A percentile compares a stretch with the other conserved stretches of the same genome.
These are phyloP conservation scores for Fusarium newnesense DNA, from an alignment of 2,329 filamentous ascomycete species.

Conservation along the genomic window DNA sequence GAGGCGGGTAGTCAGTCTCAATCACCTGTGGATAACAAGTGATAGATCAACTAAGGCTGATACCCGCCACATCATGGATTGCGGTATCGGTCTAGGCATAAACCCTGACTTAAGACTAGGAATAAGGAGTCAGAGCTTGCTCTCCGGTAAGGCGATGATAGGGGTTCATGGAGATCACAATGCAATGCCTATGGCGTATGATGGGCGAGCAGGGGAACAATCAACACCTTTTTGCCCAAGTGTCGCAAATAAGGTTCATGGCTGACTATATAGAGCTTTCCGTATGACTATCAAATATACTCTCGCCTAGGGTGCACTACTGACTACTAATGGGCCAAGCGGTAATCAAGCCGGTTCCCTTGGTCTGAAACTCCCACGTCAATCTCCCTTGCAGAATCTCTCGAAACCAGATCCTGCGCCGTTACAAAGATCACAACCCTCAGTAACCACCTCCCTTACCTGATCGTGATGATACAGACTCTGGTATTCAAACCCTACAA, in stretches of 20 bases:
- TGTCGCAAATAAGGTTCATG: neutral
- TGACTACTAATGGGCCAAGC: neutral
- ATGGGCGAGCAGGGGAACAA: neutral
- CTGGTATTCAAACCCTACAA: slow-evolving; percentile 10
- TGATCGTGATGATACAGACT: neutral
- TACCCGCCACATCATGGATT: slow-evolving; percentile 15
- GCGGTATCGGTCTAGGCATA: neutral
- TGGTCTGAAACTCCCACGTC: slow-evolving; percentile 6
- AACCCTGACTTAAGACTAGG: neutral
- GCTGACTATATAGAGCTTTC: neutral
- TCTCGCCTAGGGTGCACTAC: slow-evolving; percentile 20
- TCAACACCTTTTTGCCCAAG: neutral
- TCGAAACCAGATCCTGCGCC: slow-evolving; percentile 13
- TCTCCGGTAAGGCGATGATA: slow-evolving; percentile 5
- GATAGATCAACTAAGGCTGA: slow-evolving; percentile 24
- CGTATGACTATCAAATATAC: neutral
- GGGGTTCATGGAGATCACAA: slow-evolving; percentile 9
- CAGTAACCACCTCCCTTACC: slow-evolving; percentile 17
- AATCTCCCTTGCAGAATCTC: slow-evolving; percentile 28
- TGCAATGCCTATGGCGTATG: slow-evolving; percentile 1
- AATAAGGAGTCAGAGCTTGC: neutral
- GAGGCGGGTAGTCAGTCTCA: slow-evolving; percentile 2
- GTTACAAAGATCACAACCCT: neutral
- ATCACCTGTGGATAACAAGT: neutral
- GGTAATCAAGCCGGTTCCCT: slow-evolving; percentile 8